A percentile compares a stretch with the other conserved stretches of the same genome.
phyloP scores from a whole-genome alignment of 352 stramenopile genomes.

The Aphanomyces cochlioides region DNA sequence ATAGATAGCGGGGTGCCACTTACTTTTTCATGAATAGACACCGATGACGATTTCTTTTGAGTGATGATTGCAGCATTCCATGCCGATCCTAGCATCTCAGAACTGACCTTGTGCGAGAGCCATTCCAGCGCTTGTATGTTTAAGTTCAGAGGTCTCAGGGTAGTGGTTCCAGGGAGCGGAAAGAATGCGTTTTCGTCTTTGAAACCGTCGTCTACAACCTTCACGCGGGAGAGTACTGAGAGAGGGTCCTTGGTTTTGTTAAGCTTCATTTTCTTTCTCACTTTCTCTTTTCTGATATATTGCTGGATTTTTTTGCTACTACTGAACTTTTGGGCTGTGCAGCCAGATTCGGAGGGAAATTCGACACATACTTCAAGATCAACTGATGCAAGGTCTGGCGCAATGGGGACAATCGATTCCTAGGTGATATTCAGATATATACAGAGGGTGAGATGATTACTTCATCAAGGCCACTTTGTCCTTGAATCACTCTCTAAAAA shows the following conservation, averaged over 20 bases:
- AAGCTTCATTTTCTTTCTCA: background rate
- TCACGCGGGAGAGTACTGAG: background rate
- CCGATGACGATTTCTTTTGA: too few relatives aligned
- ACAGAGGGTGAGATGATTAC: background rate
- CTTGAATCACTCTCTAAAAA: background rate
- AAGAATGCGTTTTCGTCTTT: background rate
- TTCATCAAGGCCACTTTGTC: conserved; percentile 4
- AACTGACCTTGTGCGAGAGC: background rate
- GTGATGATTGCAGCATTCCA: too few relatives aligned
- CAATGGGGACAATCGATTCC: conserved; percentile 2
- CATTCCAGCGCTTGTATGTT: conserved; percentile 7
- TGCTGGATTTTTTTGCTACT: background rate
- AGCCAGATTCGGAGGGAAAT: background rate
- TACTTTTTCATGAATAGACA: too few relatives aligned
- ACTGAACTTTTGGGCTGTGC: background rate
- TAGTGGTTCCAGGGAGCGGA: background rate
- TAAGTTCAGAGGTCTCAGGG: background rate
- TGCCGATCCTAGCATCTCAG: too few relatives aligned
- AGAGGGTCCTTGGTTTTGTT: background rate
- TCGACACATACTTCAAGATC: conserved; percentile 9
- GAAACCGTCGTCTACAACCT: background rate
- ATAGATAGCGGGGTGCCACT: too few relatives aligned
- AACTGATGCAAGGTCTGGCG: background rate
- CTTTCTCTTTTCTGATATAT: background rate
- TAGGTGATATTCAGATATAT: background rate